These are phyloP conservation scores for Lignosus rhinocerotis DNA, from an alignment of 1,284 basidiomycete species.

Conservation along the genomic window DNA sequence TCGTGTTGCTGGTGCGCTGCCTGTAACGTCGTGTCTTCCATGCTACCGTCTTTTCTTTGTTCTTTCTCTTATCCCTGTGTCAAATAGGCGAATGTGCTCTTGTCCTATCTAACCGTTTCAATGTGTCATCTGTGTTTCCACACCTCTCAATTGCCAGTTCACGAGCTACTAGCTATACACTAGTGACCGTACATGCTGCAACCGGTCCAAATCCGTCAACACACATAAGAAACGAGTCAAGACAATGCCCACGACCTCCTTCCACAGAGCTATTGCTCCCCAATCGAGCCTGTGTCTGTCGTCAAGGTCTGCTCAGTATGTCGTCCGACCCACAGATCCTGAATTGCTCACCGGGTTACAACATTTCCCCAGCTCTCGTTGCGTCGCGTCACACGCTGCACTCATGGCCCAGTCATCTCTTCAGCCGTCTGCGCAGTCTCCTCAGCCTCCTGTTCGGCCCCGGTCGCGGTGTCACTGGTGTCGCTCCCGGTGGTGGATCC, in stretches of 20 bases:
- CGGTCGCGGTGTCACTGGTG: too few species aligned
- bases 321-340: too few species aligned
- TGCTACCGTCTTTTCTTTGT: neutral
- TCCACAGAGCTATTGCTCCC: neutral
- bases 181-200: neutral
- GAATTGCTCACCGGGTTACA: too few species aligned
- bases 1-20: neutral
- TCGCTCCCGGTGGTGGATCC: neutral
- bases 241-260: neutral
- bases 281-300: neutral
- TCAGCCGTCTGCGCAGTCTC: neutral
- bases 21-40: conserved; percentile 5
- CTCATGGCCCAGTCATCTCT: too few species aligned
- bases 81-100: conserved; percentile 15
- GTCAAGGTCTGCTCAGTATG: too few species aligned
- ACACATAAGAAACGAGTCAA: neutral
- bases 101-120: conserved; percentile 18
- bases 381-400: neutral
- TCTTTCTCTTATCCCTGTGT: conserved; percentile 9
- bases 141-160: neutral
- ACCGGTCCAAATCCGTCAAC: neutral
- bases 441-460: neutral
- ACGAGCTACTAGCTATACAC: neutral
- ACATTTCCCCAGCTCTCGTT: neutral
- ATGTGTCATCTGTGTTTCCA: conserved; percentile 1